Conservation (phyloP, 2,329 filamentous ascomycete genomes). For the Zymoseptoria passerinii region DNA sequence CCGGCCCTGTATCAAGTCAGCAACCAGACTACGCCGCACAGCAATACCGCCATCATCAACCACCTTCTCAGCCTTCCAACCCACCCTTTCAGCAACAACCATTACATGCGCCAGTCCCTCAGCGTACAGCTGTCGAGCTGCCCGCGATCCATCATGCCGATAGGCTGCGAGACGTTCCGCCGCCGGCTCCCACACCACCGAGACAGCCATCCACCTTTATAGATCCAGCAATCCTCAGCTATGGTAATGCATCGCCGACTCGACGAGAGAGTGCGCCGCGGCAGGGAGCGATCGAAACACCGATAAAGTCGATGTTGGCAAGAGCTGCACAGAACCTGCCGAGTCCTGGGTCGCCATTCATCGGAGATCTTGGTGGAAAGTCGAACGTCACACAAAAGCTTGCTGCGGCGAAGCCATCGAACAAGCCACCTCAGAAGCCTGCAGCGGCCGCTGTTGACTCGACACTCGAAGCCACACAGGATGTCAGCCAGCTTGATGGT, state of each 20-base stretch:
- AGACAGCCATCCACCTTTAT: slow-evolving; percentile 47
- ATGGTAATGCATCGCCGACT: slow-evolving; percentile 35
- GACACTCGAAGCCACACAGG: slow-evolving; percentile 3
- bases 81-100: slow-evolving; percentile 1
- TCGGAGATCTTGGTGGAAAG: slow-evolving; percentile 22
- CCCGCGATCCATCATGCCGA: slow-evolving; percentile 9
- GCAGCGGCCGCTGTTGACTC: slow-evolving; percentile 5
- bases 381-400: slow-evolving; percentile 19
- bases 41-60: slow-evolving; percentile 1
- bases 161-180: slow-evolving; percentile 16
- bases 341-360: slow-evolving; percentile 32
- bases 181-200: slow-evolving; percentile 24
- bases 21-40: not conserved
- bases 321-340: slow-evolving; percentile 30
- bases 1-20: not conserved
- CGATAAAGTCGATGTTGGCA: slow-evolving; percentile 34
- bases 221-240: slow-evolving; percentile 77
- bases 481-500: slow-evolving; percentile 13
- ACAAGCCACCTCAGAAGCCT: not conserved
- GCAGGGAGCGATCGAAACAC: slow-evolving; percentile 31
- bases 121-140: slow-evolving; percentile 21
- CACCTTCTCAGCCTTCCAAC: not conserved
- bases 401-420: slow-evolving; percentile 5
- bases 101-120: slow-evolving; percentile 1
- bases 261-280: slow-evolving; percentile 16